These are phyloP conservation scores for Aspergillus brunneoviolaceus DNA, from an alignment of 2,329 filamentous ascomycete genomes.

Conservation along the genomic window DNA sequence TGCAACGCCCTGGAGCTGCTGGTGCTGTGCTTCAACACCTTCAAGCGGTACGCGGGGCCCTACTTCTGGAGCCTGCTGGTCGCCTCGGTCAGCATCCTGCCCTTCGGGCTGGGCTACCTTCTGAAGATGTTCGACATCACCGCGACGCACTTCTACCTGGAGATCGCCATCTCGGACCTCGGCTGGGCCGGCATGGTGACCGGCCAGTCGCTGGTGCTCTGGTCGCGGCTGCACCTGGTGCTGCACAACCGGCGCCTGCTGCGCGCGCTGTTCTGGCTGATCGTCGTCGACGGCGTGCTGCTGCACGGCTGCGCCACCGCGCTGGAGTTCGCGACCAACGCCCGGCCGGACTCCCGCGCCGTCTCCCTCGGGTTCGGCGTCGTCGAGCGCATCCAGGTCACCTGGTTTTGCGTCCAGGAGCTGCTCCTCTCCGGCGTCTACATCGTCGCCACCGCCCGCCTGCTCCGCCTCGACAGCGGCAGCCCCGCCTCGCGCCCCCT, in stretches of 20 bases:
- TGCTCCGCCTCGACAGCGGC: slow-evolving; percentile 46
- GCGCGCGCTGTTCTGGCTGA: slow-evolving; percentile 43
- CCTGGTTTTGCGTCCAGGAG: slow-evolving; percentile 57
- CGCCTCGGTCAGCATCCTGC: slow-evolving; percentile 44
- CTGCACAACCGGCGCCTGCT: slow-evolving; percentile 38
- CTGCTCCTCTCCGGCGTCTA: slow-evolving; percentile 53
- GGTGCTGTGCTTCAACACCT: slow-evolving; percentile 49
- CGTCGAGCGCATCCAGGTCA: slow-evolving; percentile 56
- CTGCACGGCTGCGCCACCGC: slow-evolving; percentile 44
- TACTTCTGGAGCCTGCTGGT: slow-evolving; percentile 52
- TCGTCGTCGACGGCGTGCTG: slow-evolving; percentile 44
- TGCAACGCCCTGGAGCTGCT: slow-evolving; percentile 52
- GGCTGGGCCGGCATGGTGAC: slow-evolving; percentile 51
- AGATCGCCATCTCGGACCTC: slow-evolving; percentile 40
- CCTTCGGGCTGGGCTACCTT: slow-evolving; percentile 48
- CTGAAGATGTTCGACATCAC: slow-evolving; percentile 44
- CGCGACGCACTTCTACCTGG: slow-evolving; percentile 34
- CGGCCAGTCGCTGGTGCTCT: slow-evolving; percentile 50
- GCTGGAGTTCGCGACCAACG: slow-evolving; percentile 43
- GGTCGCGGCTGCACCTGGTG: slow-evolving; percentile 50
- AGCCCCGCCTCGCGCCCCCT: slow-evolving; percentile 35
- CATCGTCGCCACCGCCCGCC: slow-evolving; percentile 52
- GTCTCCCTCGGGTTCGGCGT: slow-evolving; percentile 40
- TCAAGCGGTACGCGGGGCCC: slow-evolving; percentile 45
- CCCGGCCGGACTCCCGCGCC: slow-evolving; percentile 12